Percentiles rank a stretch among this genome's conserved stretches.
phyloP scores from a whole-genome alignment of 1,284 basidiomycete genomes.

The Sporisorium scitamineum region DNA sequence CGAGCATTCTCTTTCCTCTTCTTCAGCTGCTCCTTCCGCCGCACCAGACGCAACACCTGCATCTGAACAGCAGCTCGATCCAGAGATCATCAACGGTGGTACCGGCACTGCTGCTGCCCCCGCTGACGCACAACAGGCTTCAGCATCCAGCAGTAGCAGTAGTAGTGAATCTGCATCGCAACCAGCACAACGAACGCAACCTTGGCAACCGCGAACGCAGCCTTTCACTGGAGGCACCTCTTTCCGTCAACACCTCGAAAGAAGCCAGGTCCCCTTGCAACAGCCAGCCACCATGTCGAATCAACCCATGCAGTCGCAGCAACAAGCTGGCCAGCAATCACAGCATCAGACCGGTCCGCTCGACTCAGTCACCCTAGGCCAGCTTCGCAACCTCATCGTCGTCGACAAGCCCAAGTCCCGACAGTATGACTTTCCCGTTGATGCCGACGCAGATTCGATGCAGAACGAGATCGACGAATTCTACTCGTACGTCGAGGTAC shows the following conservation, averaged over 20 bases:
- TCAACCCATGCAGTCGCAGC: slow-evolving; percentile 17
- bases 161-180: background rate
- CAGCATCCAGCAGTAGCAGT: background rate
- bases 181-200: slow-evolving; percentile 1
- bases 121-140: background rate
- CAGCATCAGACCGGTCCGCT: slow-evolving; percentile 43
- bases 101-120: background rate
- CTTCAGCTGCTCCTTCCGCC: slow-evolving; percentile 9
- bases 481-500: slow-evolving; percentile 96
- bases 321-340: slow-evolving; percentile 15
- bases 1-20: slow-evolving; percentile 10
- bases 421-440: slow-evolving; percentile 59
- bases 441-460: slow-evolving; percentile 86
- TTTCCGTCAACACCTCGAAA: slow-evolving; percentile 42
- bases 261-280: slow-evolving; percentile 26
- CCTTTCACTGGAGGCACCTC: slow-evolving; percentile 22
- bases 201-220: slow-evolving; percentile 12
- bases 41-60: background rate
- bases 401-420: slow-evolving; percentile 49
- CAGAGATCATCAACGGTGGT: background rate
- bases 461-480: slow-evolving; percentile 98
- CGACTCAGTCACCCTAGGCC: slow-evolving; percentile 56
- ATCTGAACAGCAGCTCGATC: background rate
- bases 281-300: slow-evolving; percentile 27
- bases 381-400: slow-evolving; percentile 54